Base-by-base conservation (phyloP, 179 eudicot genomes). In the Carnegiea gigantea region DNA sequence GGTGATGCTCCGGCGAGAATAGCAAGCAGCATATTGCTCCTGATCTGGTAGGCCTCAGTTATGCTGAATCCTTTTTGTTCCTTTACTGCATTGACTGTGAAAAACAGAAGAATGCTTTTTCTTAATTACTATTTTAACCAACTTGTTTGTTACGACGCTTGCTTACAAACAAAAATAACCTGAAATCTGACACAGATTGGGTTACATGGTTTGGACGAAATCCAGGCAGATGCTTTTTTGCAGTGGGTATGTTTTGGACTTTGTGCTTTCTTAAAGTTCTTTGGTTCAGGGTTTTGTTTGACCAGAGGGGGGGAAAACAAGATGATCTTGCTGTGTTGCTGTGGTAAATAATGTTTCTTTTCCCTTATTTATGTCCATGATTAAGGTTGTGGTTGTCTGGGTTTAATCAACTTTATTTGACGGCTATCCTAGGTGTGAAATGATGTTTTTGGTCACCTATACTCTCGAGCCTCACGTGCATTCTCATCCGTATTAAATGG, bases 181-280 rank as follows among this genome's bases (percentile, higher is more conserved):
- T 96, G 78, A 88, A 91, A 75, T 93, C 92, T 12, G 85, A 89
- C 59, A 85, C 89, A 54, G 91, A 85, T 75, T 90, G 93, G 89
- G 97, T 92, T 68, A 87, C 91, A 51, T 98, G 93, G 6, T 78
- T 81, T 95, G 84, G 99, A 95, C 86, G 98, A 97, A 79, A 89
- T 86, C 54, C 95, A 95, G 89, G 98, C 95, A 90, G 98, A 96
- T 83, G 93, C 97, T 84, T 93, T 87, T 82, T 2, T 23, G 26
- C 91, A 90, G 83, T 93, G 94, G 98, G 98, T 95, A 93, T 85
- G 96, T 70, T 78, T 26, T 67, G 21, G 57, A n/a, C 57, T 71
- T 38, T 76, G 44, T 40, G 46, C 68, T 70, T 15, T 44, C 18
- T 70, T 81, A n/a, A 21, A 57, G 17, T 10, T 54, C n/a, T 18